Base-by-base conservation (phyloP, 2,329 filamentous ascomycete species). In the Fusarium sp. region DNA sequence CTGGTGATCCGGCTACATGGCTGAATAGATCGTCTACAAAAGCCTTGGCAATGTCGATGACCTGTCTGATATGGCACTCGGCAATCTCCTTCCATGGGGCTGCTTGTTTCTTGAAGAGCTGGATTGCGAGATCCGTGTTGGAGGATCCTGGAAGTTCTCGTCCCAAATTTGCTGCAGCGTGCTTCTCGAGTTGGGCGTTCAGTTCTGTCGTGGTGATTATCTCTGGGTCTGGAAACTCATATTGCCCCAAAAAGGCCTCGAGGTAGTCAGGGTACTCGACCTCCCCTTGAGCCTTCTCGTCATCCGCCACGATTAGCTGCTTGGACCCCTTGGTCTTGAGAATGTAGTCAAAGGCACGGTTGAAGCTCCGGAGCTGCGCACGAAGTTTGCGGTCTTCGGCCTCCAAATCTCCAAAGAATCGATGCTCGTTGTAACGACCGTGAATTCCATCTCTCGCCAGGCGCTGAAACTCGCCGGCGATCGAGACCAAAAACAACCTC, bases 91-190 rank as follows among this genome's bases (percentile, higher is more conserved):
- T 75, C 86, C 85, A 88, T 0, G 83, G 84, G 6, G 68, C 50
- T 0, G 83, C 76, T 35, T 86, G 83, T 9, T 78, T 75, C 30
- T 81, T 80, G 72, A 88, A 87, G 2, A 87, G 72, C 35, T 83
- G 77, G 4, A 84, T 75, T 0, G 78, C 82, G 5, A 87, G 77
- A 0, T 82, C 78, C 16, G 77, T 77, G 43, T 84, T 87, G 0
- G 81, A 76, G 0, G 79, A 79, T 0, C 84, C 84, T 0, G 84
- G 83, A 23, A 86, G 83, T 56, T 86, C 84, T 1, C 67, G 79
- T 1, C 85, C 85, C 64, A 84, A 84, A 37, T 85, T 85, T 0
- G 67, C 71, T 0, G 81, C 80, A 2, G 82, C 83, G 8, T 81
- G 70, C 3, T 45, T 62, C 68, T 84, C 76, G 0, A 87, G 73